These are phyloP conservation scores for Podochytrium sp. DNA, from an alignment of 192 early-diverging fungal genomes.

Conservation along the genomic window DNA sequence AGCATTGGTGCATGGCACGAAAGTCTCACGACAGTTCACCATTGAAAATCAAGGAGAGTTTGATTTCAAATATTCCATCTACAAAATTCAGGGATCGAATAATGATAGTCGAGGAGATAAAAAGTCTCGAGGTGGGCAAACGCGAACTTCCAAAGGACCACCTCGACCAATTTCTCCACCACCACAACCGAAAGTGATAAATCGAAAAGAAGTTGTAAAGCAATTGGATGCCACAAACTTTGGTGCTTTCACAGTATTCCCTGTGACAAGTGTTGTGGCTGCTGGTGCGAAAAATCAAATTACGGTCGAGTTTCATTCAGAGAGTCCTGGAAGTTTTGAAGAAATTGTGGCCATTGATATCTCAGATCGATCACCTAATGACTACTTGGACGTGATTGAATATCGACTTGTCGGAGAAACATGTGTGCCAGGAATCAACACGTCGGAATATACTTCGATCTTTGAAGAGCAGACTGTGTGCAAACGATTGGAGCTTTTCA, in stretches of 20 bases:
- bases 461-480: slow-evolving; percentile 67
- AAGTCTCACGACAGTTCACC: slow-evolving; percentile 56
- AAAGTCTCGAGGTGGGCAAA: slow-evolving; percentile 45
- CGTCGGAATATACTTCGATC: slow-evolving; percentile 57
- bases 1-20: slow-evolving; percentile 60
- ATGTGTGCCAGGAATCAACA: slow-evolving; percentile 67
- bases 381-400: slow-evolving; percentile 53
- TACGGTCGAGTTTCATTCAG: slow-evolving; percentile 66
- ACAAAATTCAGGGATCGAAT: slow-evolving; percentile 45
- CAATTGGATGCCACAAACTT: slow-evolving; percentile 60
- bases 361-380: slow-evolving; percentile 53
- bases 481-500: slow-evolving; percentile 62
- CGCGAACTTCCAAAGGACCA: slow-evolving; percentile 44
- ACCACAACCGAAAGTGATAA: slow-evolving; percentile 30
- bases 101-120: slow-evolving; percentile 40
- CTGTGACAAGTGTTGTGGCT: slow-evolving; percentile 51
- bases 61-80: slow-evolving; percentile 64
- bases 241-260: slow-evolving; percentile 63
- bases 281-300: slow-evolving; percentile 59
- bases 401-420: slow-evolving; percentile 61
- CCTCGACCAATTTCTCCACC: slow-evolving; percentile 45
- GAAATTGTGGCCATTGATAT: slow-evolving; percentile 65
- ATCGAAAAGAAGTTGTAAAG: slow-evolving; percentile 56
- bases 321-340: slow-evolving; percentile 59
- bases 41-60: slow-evolving; percentile 69